Conservation (phyloP, 495 filamentous ascomycete genomes). For the Astrothelium subdiscretum region DNA sequence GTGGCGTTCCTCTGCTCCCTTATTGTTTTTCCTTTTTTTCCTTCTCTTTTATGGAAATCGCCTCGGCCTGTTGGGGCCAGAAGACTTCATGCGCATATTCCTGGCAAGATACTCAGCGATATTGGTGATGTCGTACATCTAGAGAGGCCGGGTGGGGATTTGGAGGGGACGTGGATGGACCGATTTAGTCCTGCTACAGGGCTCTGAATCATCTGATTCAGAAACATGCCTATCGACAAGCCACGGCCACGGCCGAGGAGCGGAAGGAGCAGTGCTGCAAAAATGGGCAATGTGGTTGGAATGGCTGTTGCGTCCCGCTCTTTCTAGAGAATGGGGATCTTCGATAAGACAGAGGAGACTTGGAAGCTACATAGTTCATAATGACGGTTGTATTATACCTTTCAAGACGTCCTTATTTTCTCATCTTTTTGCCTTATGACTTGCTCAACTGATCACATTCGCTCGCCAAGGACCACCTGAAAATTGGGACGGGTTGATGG, state of each 20-base stretch:
- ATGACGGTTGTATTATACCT: background rate
- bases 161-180: background rate
- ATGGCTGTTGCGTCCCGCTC: background rate
- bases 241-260: background rate
- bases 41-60: background rate
- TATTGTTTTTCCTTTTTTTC: too few relatives aligned
- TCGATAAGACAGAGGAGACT: background rate
- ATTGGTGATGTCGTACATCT: background rate
- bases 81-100: background rate
- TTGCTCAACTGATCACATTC: too few relatives aligned
- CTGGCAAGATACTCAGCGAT: background rate
- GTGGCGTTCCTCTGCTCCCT: background rate
- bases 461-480: too few relatives aligned
- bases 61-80: background rate
- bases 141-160: background rate
- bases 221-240: background rate
- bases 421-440: too few relatives aligned
- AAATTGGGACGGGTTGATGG: too few relatives aligned
- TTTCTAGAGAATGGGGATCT: background rate
- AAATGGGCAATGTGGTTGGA: background rate
- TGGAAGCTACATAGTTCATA: background rate
- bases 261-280: background rate
- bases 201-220: background rate
- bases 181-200: background rate
- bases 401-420: too few relatives aligned